Conservation (phyloP, 257 asterid species). For the Solanum sitiens region DNA sequence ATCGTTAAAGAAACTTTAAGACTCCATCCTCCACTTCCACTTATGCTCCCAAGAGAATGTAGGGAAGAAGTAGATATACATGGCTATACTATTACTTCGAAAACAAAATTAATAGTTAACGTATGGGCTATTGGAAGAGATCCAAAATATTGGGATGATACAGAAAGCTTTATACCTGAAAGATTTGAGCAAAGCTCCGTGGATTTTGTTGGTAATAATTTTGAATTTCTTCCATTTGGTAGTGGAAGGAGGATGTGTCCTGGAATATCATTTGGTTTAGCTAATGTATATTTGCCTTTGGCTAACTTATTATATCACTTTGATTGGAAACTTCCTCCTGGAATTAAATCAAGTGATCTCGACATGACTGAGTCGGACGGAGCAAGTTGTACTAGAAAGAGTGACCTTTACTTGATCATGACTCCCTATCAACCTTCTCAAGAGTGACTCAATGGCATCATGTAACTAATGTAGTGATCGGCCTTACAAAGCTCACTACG, state of each 20-base stretch:
- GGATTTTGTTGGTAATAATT: not conserved
- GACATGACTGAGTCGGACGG: not conserved
- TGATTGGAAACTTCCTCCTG: slow-evolving; percentile 2
- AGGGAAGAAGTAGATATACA: not conserved
- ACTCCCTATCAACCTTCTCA: not conserved
- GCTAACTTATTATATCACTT: slow-evolving; percentile 2
- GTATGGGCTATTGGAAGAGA: slow-evolving; percentile 9
- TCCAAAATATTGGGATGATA: not conserved
- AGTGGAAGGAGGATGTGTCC: slow-evolving; percentile 6
- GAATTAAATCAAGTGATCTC: not conserved
- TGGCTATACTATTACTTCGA: not conserved
- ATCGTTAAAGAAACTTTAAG: slow-evolving; percentile 5
- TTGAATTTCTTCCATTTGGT: slow-evolving; percentile 1
- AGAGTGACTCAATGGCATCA: not conserved
- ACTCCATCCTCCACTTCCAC: not conserved
- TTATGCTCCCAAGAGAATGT: slow-evolving; percentile 5
- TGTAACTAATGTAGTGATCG: not conserved
- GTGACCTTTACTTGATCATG: not conserved
- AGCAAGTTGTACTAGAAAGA: not conserved
- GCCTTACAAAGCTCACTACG: not conserved
- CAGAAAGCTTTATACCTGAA: not conserved
- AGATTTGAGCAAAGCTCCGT: not conserved
- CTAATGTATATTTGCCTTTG: not conserved
- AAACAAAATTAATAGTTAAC: not conserved
- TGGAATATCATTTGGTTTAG: slow-evolving; percentile 2